These are phyloP conservation scores for Drosera capensis DNA, from an alignment of 148 eudicot species.

Conservation along the genomic window DNA sequence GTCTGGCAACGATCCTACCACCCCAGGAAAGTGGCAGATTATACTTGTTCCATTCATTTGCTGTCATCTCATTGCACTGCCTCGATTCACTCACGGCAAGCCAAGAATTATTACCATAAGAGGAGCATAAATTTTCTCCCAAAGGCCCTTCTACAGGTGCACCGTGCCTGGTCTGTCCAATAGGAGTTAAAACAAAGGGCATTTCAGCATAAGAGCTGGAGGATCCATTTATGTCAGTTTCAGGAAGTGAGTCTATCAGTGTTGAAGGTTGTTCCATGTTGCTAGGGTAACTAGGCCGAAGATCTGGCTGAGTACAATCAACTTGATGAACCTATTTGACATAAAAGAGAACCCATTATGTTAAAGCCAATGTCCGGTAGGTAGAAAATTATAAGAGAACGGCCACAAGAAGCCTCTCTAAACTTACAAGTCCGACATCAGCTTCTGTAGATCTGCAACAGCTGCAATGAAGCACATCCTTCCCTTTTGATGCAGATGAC, in stretches of 20 bases:
- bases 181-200: constrained; percentile 24
- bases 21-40: constrained; percentile 66
- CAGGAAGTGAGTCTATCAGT: constrained; percentile 25
- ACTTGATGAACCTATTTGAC: constrained; percentile 31
- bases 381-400: too few relatives aligned
- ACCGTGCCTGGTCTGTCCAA: constrained; percentile 29
- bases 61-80: constrained; percentile 35
- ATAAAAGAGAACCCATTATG: constrained; percentile 11
- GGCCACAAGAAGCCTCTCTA: constrained; percentile 17
- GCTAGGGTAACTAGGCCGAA: constrained; percentile 26
- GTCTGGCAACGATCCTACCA: constrained; percentile 77
- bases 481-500: constrained; percentile 29
- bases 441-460: constrained; percentile 26
- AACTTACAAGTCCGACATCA: constrained; percentile 29
- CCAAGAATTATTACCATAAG: constrained; percentile 55
- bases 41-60: constrained; percentile 63
- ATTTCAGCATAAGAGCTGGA: constrained; percentile 41
- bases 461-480: constrained; percentile 24
- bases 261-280: constrained; percentile 30
- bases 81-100: constrained; percentile 45
- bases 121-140: constrained; percentile 74
- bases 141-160: constrained; percentile 78
- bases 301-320: constrained; percentile 23
- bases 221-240: constrained; percentile 29
- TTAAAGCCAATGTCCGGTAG: constrained; percentile 25